Evolutionary conservation across 495 filamentous ascomycete species (phyloP).

Genomic region (Penicillium diatomitis): DNA sequence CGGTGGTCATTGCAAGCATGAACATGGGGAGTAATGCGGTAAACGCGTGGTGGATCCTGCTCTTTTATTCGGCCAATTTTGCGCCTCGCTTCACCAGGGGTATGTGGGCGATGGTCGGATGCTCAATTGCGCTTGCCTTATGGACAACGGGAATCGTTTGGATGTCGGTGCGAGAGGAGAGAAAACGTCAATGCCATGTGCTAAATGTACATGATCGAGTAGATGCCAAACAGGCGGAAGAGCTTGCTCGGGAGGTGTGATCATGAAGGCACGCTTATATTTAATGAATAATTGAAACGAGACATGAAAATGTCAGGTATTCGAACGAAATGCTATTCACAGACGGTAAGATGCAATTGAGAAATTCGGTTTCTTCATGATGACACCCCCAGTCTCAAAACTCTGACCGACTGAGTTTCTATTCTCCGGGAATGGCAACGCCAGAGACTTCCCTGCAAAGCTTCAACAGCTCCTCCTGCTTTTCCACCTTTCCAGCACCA

Average conservation of each 20-base stretch:
- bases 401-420: background rate
- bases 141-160: constrained; percentile 43
- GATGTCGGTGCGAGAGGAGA: constrained; percentile 12
- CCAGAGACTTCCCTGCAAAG: constrained; percentile 25
- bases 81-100: constrained; percentile 51
- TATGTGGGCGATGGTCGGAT: constrained; percentile 52
- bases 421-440: constrained; percentile 9
- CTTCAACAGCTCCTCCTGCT: constrained; percentile 24
- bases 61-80: constrained; percentile 52
- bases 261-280: too few relatives aligned
- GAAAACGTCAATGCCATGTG: background rate
- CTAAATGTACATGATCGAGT: background rate
- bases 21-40: constrained; percentile 48
- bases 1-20: constrained; percentile 45
- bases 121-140: constrained; percentile 38
- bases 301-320: too few relatives aligned
- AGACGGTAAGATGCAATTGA: background rate
- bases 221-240: background rate
- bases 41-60: constrained; percentile 53
- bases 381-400: background rate
- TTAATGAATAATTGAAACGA: background rate
- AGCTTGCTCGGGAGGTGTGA: background rate
- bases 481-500: constrained; percentile 19
- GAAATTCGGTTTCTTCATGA: background rate
- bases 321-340: too few relatives aligned